Conservation (phyloP, 225 moss, liverwort and hornwort genomes). For the Pleurozium schreberi region DNA sequence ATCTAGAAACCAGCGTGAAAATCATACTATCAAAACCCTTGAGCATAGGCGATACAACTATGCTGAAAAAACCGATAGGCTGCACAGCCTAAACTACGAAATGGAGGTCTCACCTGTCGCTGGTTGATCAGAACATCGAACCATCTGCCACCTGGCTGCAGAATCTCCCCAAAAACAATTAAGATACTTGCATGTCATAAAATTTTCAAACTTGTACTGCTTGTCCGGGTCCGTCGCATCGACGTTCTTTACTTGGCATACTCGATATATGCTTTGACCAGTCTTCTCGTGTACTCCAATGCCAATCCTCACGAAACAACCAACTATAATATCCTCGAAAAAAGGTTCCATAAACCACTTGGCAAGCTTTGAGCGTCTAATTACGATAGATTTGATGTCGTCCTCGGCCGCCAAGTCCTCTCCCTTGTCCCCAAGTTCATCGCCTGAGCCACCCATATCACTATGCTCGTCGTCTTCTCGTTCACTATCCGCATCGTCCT, state of each 20-base stretch:
- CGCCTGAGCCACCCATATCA: slow-evolving; percentile 61
- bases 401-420: slow-evolving; percentile 53
- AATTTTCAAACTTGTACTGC: slow-evolving; percentile 94
- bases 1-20: neutral
- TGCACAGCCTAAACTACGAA: neutral
- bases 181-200: slow-evolving; percentile 78
- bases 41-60: neutral
- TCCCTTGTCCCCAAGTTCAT: slow-evolving; percentile 59
- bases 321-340: slow-evolving; percentile 44
- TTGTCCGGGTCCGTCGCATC: slow-evolving; percentile 88
- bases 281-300: slow-evolving; percentile 53
- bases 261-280: slow-evolving; percentile 84
- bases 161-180: slow-evolving; percentile 82
- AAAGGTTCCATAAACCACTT: slow-evolving; percentile 99
- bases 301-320: slow-evolving; percentile 73
- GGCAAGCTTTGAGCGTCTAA: slow-evolving; percentile 85
- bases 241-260: slow-evolving; percentile 86
- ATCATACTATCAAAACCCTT: neutral
- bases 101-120: slow-evolving; percentile 33
- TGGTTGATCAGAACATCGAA: slow-evolving; percentile 91
- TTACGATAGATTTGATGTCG: slow-evolving; percentile 74
- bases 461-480: slow-evolving; percentile 83
- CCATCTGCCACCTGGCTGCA: slow-evolving; percentile 96
- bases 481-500: slow-evolving; percentile 80
- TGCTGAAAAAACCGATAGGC: neutral